Evolutionary conservation across 2,329 filamentous ascomycete species (phyloP).

Genomic region (Bimuria novae-zelandiae): DNA sequence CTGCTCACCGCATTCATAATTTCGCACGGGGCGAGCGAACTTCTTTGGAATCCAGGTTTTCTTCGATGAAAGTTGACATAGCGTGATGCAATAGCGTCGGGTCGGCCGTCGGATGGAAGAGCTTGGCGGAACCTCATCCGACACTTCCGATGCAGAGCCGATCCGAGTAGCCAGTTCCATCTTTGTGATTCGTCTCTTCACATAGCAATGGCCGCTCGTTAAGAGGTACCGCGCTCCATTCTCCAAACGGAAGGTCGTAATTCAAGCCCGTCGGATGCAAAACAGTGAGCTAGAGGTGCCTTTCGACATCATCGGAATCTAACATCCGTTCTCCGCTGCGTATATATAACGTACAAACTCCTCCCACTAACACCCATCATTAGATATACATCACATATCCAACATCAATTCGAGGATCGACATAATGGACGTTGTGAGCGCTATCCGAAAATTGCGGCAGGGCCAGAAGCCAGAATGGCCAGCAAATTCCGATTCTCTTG

Average conservation of each 20-base stretch:
- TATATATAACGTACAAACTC: slow-evolving; percentile 3
- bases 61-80: neutral
- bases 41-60: neutral
- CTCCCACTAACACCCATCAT: slow-evolving; percentile 3
- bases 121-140: neutral
- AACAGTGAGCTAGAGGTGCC: neutral
- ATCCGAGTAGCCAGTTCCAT: no score
- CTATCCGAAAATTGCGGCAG: slow-evolving; percentile 33
- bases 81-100: neutral
- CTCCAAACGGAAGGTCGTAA: neutral
- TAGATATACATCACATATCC: neutral
- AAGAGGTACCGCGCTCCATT: neutral
- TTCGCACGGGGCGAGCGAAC: neutral
- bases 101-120: no score
- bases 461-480: slow-evolving; percentile 38
- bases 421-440: slow-evolving; percentile 29
- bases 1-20: neutral
- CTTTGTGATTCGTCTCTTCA: neutral
- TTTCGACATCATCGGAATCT: no score
- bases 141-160: neutral
- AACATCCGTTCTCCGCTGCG: no score
- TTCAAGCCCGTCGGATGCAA: neutral
- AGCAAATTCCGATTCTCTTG: slow-evolving; percentile 23
- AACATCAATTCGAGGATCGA: slow-evolving; percentile 5
- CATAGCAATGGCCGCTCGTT: no score